Conservation (phyloP, 2,329 filamentous ascomycete genomes). For the Alternaria sp. region DNA sequence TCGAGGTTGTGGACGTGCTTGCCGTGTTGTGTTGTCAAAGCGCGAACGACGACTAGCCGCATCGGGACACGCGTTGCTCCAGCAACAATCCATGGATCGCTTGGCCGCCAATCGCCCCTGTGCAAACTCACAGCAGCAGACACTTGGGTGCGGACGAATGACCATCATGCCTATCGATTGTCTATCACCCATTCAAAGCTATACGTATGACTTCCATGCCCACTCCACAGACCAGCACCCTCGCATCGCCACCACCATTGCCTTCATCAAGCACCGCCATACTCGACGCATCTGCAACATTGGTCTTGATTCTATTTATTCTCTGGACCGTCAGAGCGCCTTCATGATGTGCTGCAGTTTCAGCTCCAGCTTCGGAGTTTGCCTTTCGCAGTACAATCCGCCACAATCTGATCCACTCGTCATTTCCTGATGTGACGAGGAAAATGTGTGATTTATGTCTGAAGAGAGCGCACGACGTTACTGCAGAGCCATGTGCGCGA, state of each 20-base stretch:
- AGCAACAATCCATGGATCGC: conserved; percentile 15
- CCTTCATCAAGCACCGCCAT: conserved; percentile 50
- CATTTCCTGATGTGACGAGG: conserved; percentile 51
- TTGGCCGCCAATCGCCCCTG: neutral
- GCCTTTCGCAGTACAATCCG: conserved; percentile 27
- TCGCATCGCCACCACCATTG: conserved; percentile 7
- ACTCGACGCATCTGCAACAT: conserved; percentile 63
- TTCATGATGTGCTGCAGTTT: neutral
- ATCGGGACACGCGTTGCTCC: conserved; percentile 13
- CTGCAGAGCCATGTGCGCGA: conserved; percentile 72
- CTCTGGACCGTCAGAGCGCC: conserved; percentile 40
- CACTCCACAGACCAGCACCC: conserved; percentile 41
- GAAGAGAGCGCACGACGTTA: conserved; percentile 63
- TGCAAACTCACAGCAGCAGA: neutral
- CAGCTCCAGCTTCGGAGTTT: neutral
- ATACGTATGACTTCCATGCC: conserved; percentile 43
- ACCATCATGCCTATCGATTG: neutral
- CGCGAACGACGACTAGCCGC: conserved; percentile 19
- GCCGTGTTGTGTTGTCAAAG: conserved; percentile 33
- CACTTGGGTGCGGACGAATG: neutral
- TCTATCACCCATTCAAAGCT: conserved; percentile 1
- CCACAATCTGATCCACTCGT: conserved; percentile 59
- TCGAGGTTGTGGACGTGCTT: conserved; percentile 20
- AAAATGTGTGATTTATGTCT: conserved; percentile 13
- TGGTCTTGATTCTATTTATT: conserved; percentile 48